Percentiles rank a stretch among this genome's conserved stretches.
Evolutionary conservation across 352 stramenopile species (phyloP).

Genomic region (Phytophthora cactorum): DNA sequence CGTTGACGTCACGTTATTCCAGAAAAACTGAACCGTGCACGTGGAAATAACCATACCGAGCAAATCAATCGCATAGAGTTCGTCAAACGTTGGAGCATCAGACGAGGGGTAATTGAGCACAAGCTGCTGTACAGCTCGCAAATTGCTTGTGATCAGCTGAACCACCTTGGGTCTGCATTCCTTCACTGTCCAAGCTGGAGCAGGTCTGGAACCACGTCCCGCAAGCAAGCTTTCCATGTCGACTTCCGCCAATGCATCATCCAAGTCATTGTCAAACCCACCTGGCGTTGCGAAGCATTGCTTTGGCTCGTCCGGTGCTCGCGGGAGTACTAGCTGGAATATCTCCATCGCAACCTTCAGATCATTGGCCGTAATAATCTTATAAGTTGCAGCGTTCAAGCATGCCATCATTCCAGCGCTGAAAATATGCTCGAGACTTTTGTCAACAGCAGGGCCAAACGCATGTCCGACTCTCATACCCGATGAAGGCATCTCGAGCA

Average conservation of each 20-base stretch:
- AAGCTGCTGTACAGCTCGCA: conserved; percentile 61
- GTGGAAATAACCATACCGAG: conserved; percentile 66
- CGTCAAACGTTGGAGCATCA: conserved; percentile 40
- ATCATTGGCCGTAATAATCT: conserved; percentile 36
- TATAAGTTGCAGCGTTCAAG: conserved; percentile 45
- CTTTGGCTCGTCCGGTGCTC: conserved; percentile 32
- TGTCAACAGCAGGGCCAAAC: conserved; percentile 39
- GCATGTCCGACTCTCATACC: conserved; percentile 8
- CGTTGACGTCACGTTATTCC: conserved; percentile 47
- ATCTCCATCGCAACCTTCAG: conserved; percentile 65
- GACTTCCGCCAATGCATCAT: conserved; percentile 38
- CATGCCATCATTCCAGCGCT: conserved; percentile 51
- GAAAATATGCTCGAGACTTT: conserved; percentile 51
- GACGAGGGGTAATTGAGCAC: conserved; percentile 55
- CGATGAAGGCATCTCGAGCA: conserved; percentile 32
- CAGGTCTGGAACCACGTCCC: conserved; percentile 2
- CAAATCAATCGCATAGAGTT: conserved; percentile 76
- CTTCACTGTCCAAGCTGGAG: conserved; percentile 30
- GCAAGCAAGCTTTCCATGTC: conserved; percentile 44
- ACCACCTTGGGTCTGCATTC: conserved; percentile 35
- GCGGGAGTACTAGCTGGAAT: conserved; percentile 51
- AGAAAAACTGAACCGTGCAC: conserved; percentile 67
- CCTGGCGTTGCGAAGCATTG: conserved; percentile 22
- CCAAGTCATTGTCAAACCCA: conserved; percentile 49
- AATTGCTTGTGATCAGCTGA: conserved; percentile 36